phyloP scores from a whole-genome alignment of 1,284 basidiomycete genomes.

The Ustilago sp. region DNA sequence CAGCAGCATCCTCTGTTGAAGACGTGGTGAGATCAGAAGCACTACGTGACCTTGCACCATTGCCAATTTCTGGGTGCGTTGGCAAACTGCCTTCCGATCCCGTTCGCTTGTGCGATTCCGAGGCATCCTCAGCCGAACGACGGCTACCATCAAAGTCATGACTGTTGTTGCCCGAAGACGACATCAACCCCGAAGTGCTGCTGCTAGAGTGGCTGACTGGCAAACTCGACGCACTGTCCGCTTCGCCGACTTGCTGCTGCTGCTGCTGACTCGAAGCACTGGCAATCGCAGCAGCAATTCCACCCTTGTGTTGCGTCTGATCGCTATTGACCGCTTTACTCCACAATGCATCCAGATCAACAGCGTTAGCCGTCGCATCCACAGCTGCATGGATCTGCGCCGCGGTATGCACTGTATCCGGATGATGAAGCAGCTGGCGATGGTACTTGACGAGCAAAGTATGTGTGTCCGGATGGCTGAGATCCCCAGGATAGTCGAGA shows the following conservation, averaged over 20 bases:
- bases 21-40: constrained; percentile 46
- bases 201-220: constrained; percentile 27
- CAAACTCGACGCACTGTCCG: constrained; percentile 1
- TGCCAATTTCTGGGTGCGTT: constrained; percentile 15
- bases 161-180: constrained; percentile 33
- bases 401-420: constrained; percentile 53
- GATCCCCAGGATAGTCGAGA: constrained; percentile 64
- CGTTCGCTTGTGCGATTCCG: constrained; percentile 27
- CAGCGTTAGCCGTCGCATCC: constrained; percentile 42
- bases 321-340: constrained; percentile 56
- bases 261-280: neutral
- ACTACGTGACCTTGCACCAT: constrained; percentile 33
- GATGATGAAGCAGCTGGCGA: constrained; percentile 47
- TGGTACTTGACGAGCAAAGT: constrained; percentile 50
- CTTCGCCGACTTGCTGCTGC: constrained; percentile 9
- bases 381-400: constrained; percentile 42
- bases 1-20: constrained; percentile 24
- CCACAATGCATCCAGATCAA: constrained; percentile 62
- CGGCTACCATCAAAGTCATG: constrained; percentile 32
- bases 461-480: constrained; percentile 56
- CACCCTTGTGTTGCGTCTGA: constrained; percentile 33
- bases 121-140: constrained; percentile 2
- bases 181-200: constrained; percentile 12
- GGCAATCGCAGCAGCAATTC: constrained; percentile 3
- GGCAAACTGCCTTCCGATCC: constrained; percentile 43